A percentile compares a stretch with the other conserved stretches of the same genome.
These are phyloP conservation scores for Saccharomyces kudriavzevii DNA, from an alignment of 805 yeast species.

Conservation along the genomic window DNA sequence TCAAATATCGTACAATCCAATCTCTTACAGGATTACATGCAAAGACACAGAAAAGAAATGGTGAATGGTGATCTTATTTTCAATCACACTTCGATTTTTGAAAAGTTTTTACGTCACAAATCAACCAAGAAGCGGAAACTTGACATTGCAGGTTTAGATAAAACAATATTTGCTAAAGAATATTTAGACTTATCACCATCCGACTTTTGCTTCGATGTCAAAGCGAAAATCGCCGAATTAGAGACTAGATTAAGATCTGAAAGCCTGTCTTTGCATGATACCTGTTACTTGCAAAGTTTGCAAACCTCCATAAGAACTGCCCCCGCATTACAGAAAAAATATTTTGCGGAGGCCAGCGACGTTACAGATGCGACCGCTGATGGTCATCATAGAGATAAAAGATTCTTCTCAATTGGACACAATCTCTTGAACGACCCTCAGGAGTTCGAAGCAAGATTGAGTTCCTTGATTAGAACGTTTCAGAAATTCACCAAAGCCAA, in stretches of 20 bases:
- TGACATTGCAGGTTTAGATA: conserved; percentile 10
- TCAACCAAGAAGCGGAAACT: conserved; percentile 8
- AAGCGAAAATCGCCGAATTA: conserved; percentile 18
- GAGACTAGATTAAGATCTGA: conserved; percentile 16
- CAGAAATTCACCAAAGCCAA: conserved; percentile 39
- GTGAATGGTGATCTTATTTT: conserved; percentile 8
- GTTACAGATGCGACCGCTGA: conserved; percentile 14
- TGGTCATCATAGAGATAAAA: conserved; percentile 46
- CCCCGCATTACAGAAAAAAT: conserved; percentile 33
- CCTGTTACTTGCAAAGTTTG: conserved; percentile 31
- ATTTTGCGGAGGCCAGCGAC: conserved; percentile 28
- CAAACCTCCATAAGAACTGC: conserved; percentile 26
- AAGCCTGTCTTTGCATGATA: conserved; percentile 19
- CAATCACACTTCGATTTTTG: conserved; percentile 14
- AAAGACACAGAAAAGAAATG: background rate
- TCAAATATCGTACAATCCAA: conserved; percentile 20
- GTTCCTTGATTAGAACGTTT: conserved; percentile 45
- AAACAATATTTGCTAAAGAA: conserved; percentile 8
- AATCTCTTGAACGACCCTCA: conserved; percentile 32
- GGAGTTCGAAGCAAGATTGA: conserved; percentile 24
- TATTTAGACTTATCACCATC: conserved; percentile 11
- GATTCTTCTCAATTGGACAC: conserved; percentile 47
- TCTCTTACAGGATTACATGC: conserved; percentile 9
- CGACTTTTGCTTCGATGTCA: conserved; percentile 25
- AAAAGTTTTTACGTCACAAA: conserved; percentile 11